Evolutionary conservation across 257 asterid species (phyloP).

Genomic region (Solanum paucissectum): DNA sequence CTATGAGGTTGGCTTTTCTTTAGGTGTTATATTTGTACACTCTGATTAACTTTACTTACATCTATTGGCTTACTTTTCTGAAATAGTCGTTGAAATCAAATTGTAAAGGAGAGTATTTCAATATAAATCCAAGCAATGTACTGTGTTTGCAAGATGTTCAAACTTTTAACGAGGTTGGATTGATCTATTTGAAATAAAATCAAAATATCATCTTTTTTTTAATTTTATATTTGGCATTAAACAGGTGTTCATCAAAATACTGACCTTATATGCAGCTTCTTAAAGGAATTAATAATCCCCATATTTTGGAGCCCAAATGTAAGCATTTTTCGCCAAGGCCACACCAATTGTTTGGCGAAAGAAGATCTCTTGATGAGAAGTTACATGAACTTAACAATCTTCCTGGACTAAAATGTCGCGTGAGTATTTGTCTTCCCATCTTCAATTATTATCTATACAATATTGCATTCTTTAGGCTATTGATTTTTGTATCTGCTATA

Average conservation of each 20-base stretch:
- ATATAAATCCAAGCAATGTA: background rate
- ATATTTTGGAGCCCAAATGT: constrained; percentile 11
- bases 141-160: constrained; percentile 1
- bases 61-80: background rate
- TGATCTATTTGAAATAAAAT: background rate
- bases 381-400: background rate
- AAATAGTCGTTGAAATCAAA: constrained; percentile 8
- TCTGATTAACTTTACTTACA: background rate
- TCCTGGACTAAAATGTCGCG: background rate
- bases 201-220: background rate
- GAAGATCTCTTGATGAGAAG: constrained; percentile 10
- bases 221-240: background rate
- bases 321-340: background rate
- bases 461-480: background rate
- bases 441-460: background rate
- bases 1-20: background rate
- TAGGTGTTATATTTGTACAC: background rate
- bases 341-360: background rate
- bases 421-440: background rate
- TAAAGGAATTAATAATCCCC: background rate
- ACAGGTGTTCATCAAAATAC: background rate
- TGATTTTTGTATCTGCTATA: background rate
- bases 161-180: constrained; percentile 8
- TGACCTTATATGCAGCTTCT: constrained; percentile 1
- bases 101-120: constrained; percentile 5